Percentiles rank a stretch among this genome's conserved stretches.
These are phyloP conservation scores for Rubus idaeus DNA, from an alignment of 306 rosid genomes.

Conservation along the genomic window DNA sequence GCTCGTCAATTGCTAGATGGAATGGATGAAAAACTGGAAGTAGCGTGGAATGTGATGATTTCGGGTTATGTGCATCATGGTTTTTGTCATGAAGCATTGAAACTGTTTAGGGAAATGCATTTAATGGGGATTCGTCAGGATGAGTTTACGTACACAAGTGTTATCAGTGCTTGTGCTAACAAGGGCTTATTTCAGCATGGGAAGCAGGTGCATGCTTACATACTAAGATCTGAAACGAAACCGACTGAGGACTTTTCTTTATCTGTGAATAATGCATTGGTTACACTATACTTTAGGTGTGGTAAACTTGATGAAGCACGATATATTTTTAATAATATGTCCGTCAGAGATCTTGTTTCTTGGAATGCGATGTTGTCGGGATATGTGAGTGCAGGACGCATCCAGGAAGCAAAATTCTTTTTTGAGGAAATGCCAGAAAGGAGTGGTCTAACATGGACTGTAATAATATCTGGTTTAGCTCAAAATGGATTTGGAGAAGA, in stretches of 20 bases:
- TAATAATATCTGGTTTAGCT: slow-evolving; percentile 21
- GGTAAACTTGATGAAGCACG: slow-evolving; percentile 23
- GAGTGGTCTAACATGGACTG: slow-evolving; percentile 26
- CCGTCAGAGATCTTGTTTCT: slow-evolving; percentile 21
- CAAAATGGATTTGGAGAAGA: slow-evolving; percentile 30
- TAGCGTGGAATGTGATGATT: slow-evolving; percentile 24
- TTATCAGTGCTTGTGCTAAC: slow-evolving; percentile 24
- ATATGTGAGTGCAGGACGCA: slow-evolving; percentile 15
- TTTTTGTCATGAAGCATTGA: slow-evolving; percentile 15
- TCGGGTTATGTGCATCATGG: slow-evolving; percentile 28
- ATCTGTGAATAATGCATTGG: slow-evolving; percentile 26
- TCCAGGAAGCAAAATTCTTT: slow-evolving; percentile 22
- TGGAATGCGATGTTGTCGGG: slow-evolving; percentile 31
- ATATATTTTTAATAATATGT: slow-evolving; percentile 17
- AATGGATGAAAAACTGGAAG: slow-evolving; percentile 20
- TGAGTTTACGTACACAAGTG: slow-evolving; percentile 26
- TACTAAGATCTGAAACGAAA: slow-evolving; percentile 21
- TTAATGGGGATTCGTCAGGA: slow-evolving; percentile 21
- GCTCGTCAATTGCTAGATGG: slow-evolving; percentile 22
- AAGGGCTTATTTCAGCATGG: slow-evolving; percentile 23
- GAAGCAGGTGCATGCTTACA: slow-evolving; percentile 26
- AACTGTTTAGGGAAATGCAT: slow-evolving; percentile 19
- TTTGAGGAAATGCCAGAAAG: slow-evolving; percentile 25
- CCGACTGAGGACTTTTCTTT: slow-evolving; percentile 26
- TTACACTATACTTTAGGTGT: slow-evolving; percentile 23